phyloP scores from a whole-genome alignment of 768 basidiomycete species.

The Albatrellus ellisii region DNA sequence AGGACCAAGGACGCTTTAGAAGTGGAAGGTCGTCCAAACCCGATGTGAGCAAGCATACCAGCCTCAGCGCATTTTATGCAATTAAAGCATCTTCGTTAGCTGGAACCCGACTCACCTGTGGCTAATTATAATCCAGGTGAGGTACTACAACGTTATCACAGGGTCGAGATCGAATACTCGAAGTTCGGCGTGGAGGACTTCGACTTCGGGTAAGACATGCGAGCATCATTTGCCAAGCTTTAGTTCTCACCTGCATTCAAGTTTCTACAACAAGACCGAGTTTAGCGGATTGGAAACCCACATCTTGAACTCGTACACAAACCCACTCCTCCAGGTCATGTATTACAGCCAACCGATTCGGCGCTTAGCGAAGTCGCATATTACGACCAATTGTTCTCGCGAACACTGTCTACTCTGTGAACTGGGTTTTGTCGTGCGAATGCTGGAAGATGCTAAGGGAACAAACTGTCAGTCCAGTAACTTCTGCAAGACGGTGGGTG shows the following conservation, averaged over 20 bases:
- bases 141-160: conserved; percentile 73
- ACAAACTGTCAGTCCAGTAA: conserved; percentile 95
- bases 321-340: conserved; percentile 80
- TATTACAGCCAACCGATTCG: conserved; percentile 75
- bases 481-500: conserved; percentile 88
- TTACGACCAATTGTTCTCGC: conserved; percentile 72
- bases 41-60: conserved; percentile 26
- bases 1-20: conserved; percentile 61
- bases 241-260: neutral
- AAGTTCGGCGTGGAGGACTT: conserved; percentile 99
- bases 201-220: conserved; percentile 69
- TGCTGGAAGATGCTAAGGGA: conserved; percentile 92
- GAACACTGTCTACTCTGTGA: conserved; percentile 95
- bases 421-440: conserved; percentile 84
- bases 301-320: conserved; percentile 95
- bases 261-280: conserved; percentile 82
- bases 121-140: conserved; percentile 40
- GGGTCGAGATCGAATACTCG: conserved; percentile 95
- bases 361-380: conserved; percentile 79
- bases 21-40: conserved; percentile 54
- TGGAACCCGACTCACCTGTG: conserved; percentile 2
- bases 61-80: neutral
- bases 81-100: neutral
- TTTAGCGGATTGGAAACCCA: conserved; percentile 94
- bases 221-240: neutral